Evolutionary conservation across 1,139 yeast species (phyloP), one percentile per base, ranked within the genome.

Genomic region (Saccharomycopsis hybrid): DNA sequence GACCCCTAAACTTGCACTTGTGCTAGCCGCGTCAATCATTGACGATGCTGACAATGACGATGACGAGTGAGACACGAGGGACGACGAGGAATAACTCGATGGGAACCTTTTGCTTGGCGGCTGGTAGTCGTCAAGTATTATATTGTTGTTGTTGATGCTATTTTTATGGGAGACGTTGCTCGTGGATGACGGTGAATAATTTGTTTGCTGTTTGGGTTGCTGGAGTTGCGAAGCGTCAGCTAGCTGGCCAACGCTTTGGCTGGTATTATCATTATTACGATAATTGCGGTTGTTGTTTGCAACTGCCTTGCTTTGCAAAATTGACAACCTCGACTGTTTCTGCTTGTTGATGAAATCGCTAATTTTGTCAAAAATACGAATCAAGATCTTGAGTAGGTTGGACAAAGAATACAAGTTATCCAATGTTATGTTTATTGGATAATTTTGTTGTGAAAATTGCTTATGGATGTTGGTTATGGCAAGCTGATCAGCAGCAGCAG

Each of bases 391-490:
- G 9, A 47, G 8, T 3, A 50, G 27, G 37, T 49, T 50, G 18
- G 11, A 13, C 13, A 50, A 40, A 24, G 49, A 32, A 11, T 46
- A 44, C 7, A 48, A 24, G 4, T 33, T 38, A 38, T 50, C 51
- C 30, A 48, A 5, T 18, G 47, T 42, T 25, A 50, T n/a, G 18
- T 43, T 44, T 11, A 50, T 44, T 18, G 48, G 48, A 30, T 37
- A 48, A 30, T 43, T 43, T n/a, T 43, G 37, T 31, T 48, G 43
- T 8, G 46, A 35, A 40, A 42, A 47, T n/a, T 42, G 50, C 25
- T 25, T 40, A 11, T 44, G 40, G 25, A 29, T 30, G 13, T 25
- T 41, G 18, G 18, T 18, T 18, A 18, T 18, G 18, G 18, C 18
- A 18, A 18, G 18, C 18, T 9, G 28, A 27, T 43, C 18, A 13